These are phyloP conservation scores for Salvia splendens DNA, from an alignment of 257 asterid genomes.

Conservation along the genomic window DNA sequence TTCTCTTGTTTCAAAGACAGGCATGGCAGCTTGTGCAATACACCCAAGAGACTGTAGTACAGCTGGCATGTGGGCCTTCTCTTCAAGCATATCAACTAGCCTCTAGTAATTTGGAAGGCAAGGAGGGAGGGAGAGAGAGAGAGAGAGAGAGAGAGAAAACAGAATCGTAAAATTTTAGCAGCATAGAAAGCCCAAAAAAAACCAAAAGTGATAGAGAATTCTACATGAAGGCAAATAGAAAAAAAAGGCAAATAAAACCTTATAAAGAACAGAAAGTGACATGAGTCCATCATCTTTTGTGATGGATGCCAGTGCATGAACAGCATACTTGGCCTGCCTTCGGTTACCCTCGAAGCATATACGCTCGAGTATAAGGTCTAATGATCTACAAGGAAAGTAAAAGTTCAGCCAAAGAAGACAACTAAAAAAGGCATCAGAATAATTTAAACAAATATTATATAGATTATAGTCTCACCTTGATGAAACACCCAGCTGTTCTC, in stretches of 20 bases:
- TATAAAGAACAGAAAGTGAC: constrained; percentile 98
- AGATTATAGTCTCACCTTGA: constrained; percentile 68
- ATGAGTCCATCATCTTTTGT: constrained; percentile 98
- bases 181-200: constrained; percentile 25
- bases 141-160: not conserved
- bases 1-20: constrained; percentile 97
- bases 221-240: constrained; percentile 3
- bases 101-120: constrained; percentile 52
- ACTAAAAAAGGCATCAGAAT: constrained; percentile 8
- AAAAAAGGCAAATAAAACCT: constrained; percentile 50
- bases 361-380: constrained; percentile 96
- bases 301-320: constrained; percentile 95
- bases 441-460: constrained; percentile 1
- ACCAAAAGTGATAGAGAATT: not conserved
- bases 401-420: constrained; percentile 29
- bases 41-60: constrained; percentile 98
- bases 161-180: constrained; percentile 22
- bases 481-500: constrained; percentile 92
- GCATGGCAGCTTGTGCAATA: constrained; percentile 97
- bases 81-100: constrained; percentile 94
- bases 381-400: constrained; percentile 58
- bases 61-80: constrained; percentile 88
- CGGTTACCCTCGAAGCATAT: constrained; percentile 98
- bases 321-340: constrained; percentile 98
- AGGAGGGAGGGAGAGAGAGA: not conserved